Evolutionary conservation across 352 stramenopile genomes (phyloP), one percentile per base, ranked within the genome.

Genomic region (Phytophthora hybrid): DNA sequence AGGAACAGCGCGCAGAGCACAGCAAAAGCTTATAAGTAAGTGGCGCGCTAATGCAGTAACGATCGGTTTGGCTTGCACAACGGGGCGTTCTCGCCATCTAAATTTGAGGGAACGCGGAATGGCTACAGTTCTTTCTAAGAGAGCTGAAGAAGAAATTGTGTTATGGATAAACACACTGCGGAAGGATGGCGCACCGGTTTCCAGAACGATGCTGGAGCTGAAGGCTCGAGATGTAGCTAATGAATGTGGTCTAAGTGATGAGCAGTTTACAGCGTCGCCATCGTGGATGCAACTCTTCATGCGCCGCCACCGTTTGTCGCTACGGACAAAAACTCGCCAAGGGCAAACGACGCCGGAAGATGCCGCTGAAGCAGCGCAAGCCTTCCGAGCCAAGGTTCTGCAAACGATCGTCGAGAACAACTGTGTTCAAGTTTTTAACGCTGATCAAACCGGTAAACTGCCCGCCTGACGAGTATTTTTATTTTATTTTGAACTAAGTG

Each of bases 161-260:
- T 4, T 60, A 5, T 60, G 31, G 54, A 60, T 59, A 10, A 59
- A 59, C 18, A 46, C 53, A 26, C 32, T 59, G 5, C 53, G 53
- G 23, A 59, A 47, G 54, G 31, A 60, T 16, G 54, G 54, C 32
- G 31, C 32, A 18, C 54, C 54, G 0, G 54, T 60, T 29, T 60
- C 31, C 0, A 19, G 54, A 31, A 31, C 54, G 0, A 60, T 60
- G 54, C n/a, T 60, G 8, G 29, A 32, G 10, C 16, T 60, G 18
- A 60, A 60, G 37, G 54, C 32, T 32, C 31, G n/a, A 60, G 54
- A 58, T 21, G 11, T 5, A 44, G 52, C 26, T 2, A 13, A 41
- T 13, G 52, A 58, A n/a, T 44, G n/a, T n/a, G n/a, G n/a, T n/a
- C n/a, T n/a, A n/a, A n/a, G n/a, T n/a, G n/a, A n/a, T n/a, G n/a